Conservation (phyloP, 768 basidiomycete genomes). For the Hypholoma fasciculare region DNA sequence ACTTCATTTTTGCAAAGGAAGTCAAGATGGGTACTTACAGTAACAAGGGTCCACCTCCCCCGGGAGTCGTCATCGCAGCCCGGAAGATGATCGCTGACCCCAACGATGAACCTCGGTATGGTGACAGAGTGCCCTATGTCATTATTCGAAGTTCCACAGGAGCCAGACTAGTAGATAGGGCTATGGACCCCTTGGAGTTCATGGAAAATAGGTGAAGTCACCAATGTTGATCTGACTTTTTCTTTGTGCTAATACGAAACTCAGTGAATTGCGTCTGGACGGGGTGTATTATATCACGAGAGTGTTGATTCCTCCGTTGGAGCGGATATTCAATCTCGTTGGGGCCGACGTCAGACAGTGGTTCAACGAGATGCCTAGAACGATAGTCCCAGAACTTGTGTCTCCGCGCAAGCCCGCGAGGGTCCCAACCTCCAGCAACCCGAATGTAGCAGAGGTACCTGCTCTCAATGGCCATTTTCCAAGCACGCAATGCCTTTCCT, state of each 20-base stretch:
- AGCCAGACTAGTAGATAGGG: slow-evolving; percentile 39
- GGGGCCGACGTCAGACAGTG: slow-evolving; percentile 86
- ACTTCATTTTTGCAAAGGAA: slow-evolving; percentile 94
- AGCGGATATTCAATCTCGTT: slow-evolving; percentile 87
- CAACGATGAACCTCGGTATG: slow-evolving; percentile 86
- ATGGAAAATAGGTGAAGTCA: slow-evolving; percentile 27
- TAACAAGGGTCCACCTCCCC: slow-evolving; percentile 82
- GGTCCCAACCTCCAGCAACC: slow-evolving; percentile 18
- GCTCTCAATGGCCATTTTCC: slow-evolving; percentile 79
- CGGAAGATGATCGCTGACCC: slow-evolving; percentile 72
- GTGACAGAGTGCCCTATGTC: slow-evolving; percentile 91
- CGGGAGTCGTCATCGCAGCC: slow-evolving; percentile 88
- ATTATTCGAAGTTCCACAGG: slow-evolving; percentile 68
- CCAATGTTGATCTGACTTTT: not conserved
- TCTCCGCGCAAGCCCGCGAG: slow-evolving; percentile 29
- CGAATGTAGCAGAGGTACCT: slow-evolving; percentile 37
- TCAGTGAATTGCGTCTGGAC: slow-evolving; percentile 75
- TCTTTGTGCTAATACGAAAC: not conserved
- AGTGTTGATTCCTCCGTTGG: slow-evolving; percentile 87
- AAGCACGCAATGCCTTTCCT: slow-evolving; percentile 69
- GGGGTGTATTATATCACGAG: slow-evolving; percentile 85
- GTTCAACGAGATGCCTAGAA: slow-evolving; percentile 87
- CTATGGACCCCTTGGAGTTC: slow-evolving; percentile 30
- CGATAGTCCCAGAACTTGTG: slow-evolving; percentile 28
- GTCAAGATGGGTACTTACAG: slow-evolving; percentile 93